These are phyloP conservation scores for Epichloe typhina DNA, from an alignment of 2,329 filamentous ascomycete genomes.

Conservation along the genomic window DNA sequence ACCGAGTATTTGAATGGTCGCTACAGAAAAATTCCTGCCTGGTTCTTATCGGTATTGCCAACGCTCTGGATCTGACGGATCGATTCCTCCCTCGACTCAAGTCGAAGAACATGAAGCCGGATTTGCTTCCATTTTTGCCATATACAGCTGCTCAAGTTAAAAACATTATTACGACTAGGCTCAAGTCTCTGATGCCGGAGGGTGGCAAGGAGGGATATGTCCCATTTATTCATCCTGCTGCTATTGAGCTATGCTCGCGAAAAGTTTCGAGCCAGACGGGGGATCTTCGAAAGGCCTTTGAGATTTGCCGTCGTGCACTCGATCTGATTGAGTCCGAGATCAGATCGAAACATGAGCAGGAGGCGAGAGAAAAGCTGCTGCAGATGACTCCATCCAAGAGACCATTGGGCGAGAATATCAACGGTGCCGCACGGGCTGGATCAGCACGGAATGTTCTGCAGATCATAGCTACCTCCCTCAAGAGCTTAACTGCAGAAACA, in stretches of 20 bases:
- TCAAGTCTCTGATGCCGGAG: slow-evolving; percentile 57
- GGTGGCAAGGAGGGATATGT: slow-evolving; percentile 44
- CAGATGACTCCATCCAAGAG: slow-evolving; percentile 58
- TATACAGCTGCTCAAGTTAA: slow-evolving; percentile 84
- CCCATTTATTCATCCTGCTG: slow-evolving; percentile 86
- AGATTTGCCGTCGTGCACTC: slow-evolving; percentile 79
- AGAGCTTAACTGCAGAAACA: slow-evolving; percentile 55
- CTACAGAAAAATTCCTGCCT: slow-evolving; percentile 68
- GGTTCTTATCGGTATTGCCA: slow-evolving; percentile 83
- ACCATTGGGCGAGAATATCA: slow-evolving; percentile 69
- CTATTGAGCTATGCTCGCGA: slow-evolving; percentile 85
- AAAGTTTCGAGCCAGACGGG: slow-evolving; percentile 92
- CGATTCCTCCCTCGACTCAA: slow-evolving; percentile 89
- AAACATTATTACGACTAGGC: slow-evolving; percentile 69
- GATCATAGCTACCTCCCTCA: slow-evolving; percentile 40
- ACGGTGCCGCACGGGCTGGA: slow-evolving; percentile 33
- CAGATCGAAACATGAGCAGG: slow-evolving; percentile 56
- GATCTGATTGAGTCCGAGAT: slow-evolving; percentile 83
- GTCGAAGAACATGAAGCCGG: slow-evolving; percentile 79
- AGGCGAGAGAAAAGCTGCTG: slow-evolving; percentile 40
- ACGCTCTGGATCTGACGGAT: slow-evolving; percentile 89
- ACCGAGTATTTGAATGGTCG: slow-evolving; percentile 95
- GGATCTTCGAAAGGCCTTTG: slow-evolving; percentile 92
- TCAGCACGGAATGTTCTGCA: slow-evolving; percentile 31
- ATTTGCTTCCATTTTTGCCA: slow-evolving; percentile 80